Evolutionary conservation across 1,284 basidiomycete genomes (phyloP).

Genomic region (Rugosomyces carneus): DNA sequence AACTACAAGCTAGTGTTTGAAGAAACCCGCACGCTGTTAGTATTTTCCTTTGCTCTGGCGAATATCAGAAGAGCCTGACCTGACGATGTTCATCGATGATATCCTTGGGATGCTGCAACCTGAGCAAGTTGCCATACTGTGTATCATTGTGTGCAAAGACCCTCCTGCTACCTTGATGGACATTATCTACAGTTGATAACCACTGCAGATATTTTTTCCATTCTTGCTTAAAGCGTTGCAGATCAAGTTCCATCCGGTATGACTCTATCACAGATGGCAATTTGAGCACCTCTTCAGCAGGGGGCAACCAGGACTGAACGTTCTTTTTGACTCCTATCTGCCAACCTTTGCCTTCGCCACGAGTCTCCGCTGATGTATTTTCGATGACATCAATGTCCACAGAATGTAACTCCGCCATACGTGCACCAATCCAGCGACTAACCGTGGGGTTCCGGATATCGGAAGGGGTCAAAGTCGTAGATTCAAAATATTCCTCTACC

Average conservation of each 20-base stretch:
- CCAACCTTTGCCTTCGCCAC: slow-evolving; percentile 43
- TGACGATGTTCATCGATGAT: slow-evolving; percentile 60
- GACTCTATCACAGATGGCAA: slow-evolving; percentile 40
- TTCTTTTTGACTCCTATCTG: slow-evolving; percentile 58
- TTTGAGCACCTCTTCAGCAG: slow-evolving; percentile 60
- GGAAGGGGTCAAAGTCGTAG: slow-evolving; percentile 66
- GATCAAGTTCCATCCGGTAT: slow-evolving; percentile 45
- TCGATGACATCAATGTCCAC: slow-evolving; percentile 76
- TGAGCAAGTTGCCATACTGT: slow-evolving; percentile 89
- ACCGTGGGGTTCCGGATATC: slow-evolving; percentile 73
- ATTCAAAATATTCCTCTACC: slow-evolving; percentile 90
- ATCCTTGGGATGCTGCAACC: slow-evolving; percentile 53
- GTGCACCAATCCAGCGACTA: slow-evolving; percentile 79
- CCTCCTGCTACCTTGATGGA: slow-evolving; percentile 48
- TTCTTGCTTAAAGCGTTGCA: slow-evolving; percentile 55
- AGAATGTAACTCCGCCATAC: slow-evolving; percentile 91
- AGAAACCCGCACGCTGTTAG: slow-evolving; percentile 11
- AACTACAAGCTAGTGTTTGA: slow-evolving; percentile 67
- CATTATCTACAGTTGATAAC: slow-evolving; percentile 56
- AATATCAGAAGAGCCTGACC: slow-evolving; percentile 33
- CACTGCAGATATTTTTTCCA: slow-evolving; percentile 69
- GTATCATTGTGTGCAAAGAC: slow-evolving; percentile 90
- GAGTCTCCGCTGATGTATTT: slow-evolving; percentile 30
- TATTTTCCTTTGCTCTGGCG: neutral
- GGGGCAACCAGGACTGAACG: slow-evolving; percentile 55